Percentiles rank a stretch among this genome's conserved stretches.
These are phyloP conservation scores for Amyloporia xantha DNA, from an alignment of 768 basidiomycete species.

Conservation along the genomic window DNA sequence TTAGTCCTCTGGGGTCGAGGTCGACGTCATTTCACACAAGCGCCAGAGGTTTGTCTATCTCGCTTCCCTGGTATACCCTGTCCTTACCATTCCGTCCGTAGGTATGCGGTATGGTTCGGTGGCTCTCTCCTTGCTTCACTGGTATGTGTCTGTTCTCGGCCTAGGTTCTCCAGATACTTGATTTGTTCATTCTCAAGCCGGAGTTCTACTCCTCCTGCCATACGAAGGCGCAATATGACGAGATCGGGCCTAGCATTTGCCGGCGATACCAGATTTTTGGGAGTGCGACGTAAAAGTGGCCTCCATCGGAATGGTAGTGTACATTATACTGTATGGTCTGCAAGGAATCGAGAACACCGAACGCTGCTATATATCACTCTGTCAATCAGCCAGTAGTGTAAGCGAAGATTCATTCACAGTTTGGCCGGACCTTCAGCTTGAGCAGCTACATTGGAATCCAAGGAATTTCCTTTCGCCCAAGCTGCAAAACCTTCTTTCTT, in stretches of 20 bases:
- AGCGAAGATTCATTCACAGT: neutral
- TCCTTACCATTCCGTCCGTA: slow-evolving; percentile 19
- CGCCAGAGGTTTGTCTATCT: slow-evolving; percentile 64
- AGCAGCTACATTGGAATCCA: slow-evolving; percentile 93
- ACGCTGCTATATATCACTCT: neutral
- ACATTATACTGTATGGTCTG: slow-evolving; percentile 1
- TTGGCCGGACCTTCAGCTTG: slow-evolving; percentile 43
- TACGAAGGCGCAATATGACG: slow-evolving; percentile 91
- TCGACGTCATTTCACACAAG: slow-evolving; percentile 98
- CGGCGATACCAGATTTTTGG: slow-evolving; percentile 92
- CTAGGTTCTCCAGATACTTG: neutral
- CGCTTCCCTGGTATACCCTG: slow-evolving; percentile 1
- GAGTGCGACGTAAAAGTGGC: slow-evolving; percentile 56
- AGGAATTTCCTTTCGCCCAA: slow-evolving; percentile 70
- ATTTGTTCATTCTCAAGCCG: slow-evolving; percentile 50
- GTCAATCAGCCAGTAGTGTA: no score
- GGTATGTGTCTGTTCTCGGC: slow-evolving; percentile 37
- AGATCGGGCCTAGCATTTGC: slow-evolving; percentile 88
- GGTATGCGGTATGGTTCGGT: slow-evolving; percentile 97
- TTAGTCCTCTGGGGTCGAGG: slow-evolving; percentile 93
- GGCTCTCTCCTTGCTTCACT: slow-evolving; percentile 91
- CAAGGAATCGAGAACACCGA: neutral
- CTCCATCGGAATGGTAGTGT: neutral
- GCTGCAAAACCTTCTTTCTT: slow-evolving; percentile 73
- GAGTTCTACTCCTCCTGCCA: slow-evolving; percentile 95